Base-by-base conservation (phyloP, 2,329 filamentous ascomycete genomes). In the Acephala macrosclerotiorum region DNA sequence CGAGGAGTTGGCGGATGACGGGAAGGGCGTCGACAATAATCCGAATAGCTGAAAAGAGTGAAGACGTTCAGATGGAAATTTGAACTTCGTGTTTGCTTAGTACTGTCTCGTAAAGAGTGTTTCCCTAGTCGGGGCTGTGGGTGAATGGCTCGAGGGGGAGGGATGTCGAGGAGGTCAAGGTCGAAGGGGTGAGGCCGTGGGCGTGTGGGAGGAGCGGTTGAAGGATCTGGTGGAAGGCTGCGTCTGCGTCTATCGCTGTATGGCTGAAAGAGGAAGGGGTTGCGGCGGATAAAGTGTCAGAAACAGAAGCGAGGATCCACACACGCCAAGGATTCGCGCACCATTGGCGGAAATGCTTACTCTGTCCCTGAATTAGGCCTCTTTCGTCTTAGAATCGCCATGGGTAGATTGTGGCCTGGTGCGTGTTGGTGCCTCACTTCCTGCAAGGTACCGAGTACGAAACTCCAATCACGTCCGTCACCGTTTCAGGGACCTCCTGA, bases 151-250 rank as follows among this genome's bases (percentile, higher is more conserved):
- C 18, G 35, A 29, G 14, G 11, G 18, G 55, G 22, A 18, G 18
- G 51, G 9, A 14, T 29, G 22, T 36, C 36, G 40, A 25, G 18
- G 49, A 26, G 25, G 49, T 53, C 49, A 14, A 53, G 33, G n/a
- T n/a, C n/a, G n/a, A n/a, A n/a, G n/a, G n/a, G 49, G 49, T 53
- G 49, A 53, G 49, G 49, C 49, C 49, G 49, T 49, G 45, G 45
- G 20, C 20, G 45, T 49, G 45, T 49, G 45, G 11, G 45, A 25
- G 26, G 25, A 25, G 33, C 12, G 11, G 49, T 29, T 9, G 45
- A 22, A 7, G 49, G 26, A n/a, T 29, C n/a, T n/a, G n/a, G 25
- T 33, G 25, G 22, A 25, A 26, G 22, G 5, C 6, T 20, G 9
- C 4, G 18, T 49, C 4, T 49, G 11, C 45, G 11, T 20, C 45